Conservation (phyloP, 495 filamentous ascomycete genomes). For the Penicillium riverlandense region DNA sequence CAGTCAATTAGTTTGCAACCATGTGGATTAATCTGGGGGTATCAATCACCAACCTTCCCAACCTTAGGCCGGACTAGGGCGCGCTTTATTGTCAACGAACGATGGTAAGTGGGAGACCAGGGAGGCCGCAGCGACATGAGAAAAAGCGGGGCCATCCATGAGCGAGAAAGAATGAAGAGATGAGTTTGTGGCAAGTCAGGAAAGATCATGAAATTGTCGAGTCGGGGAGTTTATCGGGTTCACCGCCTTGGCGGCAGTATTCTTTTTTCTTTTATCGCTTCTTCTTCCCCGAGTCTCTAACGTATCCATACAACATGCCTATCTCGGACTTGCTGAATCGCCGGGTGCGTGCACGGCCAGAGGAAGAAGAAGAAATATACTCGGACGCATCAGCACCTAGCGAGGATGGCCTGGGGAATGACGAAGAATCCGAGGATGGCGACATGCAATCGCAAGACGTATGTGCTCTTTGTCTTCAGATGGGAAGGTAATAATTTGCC, state of each 20-base stretch:
- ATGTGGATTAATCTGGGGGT: too few species aligned
- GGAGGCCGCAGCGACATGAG: too few species aligned
- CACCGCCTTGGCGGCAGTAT: constrained; percentile 19
- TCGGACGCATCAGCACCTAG: constrained; percentile 22
- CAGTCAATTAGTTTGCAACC: too few species aligned
- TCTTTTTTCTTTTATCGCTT: constrained; percentile 12
- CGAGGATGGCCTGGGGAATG: constrained; percentile 16
- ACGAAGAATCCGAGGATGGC: constrained; percentile 15
- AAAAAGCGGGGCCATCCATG: too few species aligned
- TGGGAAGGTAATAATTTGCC: too few species aligned
- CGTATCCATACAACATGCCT: constrained; percentile 23
- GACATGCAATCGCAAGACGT: constrained; percentile 5
- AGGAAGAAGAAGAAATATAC: constrained; percentile 45
- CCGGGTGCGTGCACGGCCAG: constrained; percentile 50
- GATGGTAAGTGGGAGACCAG: too few species aligned
- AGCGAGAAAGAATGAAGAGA: too few species aligned
- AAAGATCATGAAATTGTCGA: constrained; percentile 10
- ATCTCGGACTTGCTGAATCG: constrained; percentile 48
- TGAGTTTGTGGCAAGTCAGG: too few species aligned
- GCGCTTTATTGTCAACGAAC: too few species aligned
- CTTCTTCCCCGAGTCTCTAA: not conserved
- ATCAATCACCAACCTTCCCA: too few species aligned
- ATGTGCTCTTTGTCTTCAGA: not conserved
- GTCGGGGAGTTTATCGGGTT: constrained; percentile 17
- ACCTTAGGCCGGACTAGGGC: too few species aligned